Evolutionary conservation across 108 stramenopile species (phyloP).

Genomic region (Pseudonitzschia multiseries): DNA sequence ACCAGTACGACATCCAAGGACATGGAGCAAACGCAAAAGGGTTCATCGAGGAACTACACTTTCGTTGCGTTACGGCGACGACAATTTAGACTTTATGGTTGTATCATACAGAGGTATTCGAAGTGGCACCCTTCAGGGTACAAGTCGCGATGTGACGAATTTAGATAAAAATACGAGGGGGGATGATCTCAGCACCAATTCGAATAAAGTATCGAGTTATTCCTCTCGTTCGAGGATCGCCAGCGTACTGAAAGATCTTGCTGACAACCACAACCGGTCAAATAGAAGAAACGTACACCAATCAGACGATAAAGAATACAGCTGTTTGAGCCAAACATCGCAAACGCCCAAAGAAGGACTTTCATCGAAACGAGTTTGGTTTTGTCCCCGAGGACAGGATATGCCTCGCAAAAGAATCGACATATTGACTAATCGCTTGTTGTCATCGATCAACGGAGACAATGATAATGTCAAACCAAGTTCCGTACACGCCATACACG

Average conservation of each 20-base stretch:
- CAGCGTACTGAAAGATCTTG: background rate
- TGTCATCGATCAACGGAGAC: background rate
- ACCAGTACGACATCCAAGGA: background rate
- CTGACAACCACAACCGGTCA: background rate
- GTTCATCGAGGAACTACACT: background rate
- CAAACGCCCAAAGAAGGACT: background rate
- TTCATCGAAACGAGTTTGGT: background rate
- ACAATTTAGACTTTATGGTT: conserved; percentile 1
- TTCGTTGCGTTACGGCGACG: conserved; percentile 1
- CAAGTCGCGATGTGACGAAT: background rate
- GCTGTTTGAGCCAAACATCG: background rate
- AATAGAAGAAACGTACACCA: conserved; percentile 1
- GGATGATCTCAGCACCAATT: too few relatives aligned
- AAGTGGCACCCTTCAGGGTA: background rate
- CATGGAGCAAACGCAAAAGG: conserved; percentile 1
- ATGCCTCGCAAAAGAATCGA: conserved; percentile 13
- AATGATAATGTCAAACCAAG: background rate
- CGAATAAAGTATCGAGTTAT: background rate
- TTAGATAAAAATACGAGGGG: background rate
- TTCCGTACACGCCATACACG: background rate
- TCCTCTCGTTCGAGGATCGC: background rate
- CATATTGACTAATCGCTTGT: conserved; percentile 4
- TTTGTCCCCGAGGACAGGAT: conserved; percentile 9
- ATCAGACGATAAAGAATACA: background rate
- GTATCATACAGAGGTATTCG: background rate